These are phyloP conservation scores for Ophiosphaerella narmari DNA, from an alignment of 2,329 filamentous ascomycete species.

Conservation along the genomic window DNA sequence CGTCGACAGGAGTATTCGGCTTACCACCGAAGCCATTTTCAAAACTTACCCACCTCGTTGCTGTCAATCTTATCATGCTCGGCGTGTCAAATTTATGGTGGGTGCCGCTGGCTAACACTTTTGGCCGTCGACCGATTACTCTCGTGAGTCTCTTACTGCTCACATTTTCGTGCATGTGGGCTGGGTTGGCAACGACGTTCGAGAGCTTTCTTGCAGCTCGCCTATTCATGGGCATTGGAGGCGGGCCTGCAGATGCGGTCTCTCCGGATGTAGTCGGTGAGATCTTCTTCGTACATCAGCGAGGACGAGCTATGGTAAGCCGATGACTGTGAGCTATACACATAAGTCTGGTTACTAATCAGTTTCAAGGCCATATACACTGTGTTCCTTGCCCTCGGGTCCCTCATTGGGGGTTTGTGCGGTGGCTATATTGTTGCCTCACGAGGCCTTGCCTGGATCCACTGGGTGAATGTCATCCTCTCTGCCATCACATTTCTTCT, in stretches of 20 bases:
- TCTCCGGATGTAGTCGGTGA: constrained; percentile 49
- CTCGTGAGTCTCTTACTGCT: constrained; percentile 43
- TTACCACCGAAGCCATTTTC: constrained; percentile 37
- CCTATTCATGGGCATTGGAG: constrained; percentile 45
- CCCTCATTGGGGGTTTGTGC: constrained; percentile 45
- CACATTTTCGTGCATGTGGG: constrained; percentile 46
- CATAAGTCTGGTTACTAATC: not conserved
- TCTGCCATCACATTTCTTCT: constrained; percentile 37
- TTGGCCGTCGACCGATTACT: constrained; percentile 47
- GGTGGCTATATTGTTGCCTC: constrained; percentile 49
- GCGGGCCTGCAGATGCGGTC: constrained; percentile 46
- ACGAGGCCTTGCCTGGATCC: constrained; percentile 45
- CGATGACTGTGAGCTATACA: not conserved
- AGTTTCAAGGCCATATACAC: constrained; percentile 47
- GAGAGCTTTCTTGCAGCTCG: constrained; percentile 45
- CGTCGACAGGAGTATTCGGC: constrained; percentile 36
- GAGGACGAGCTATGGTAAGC: constrained; percentile 47
- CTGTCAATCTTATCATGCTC: constrained; percentile 47
- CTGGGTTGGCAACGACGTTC: constrained; percentile 44
- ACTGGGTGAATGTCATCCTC: constrained; percentile 49
- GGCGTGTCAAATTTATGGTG: constrained; percentile 48
- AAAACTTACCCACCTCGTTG: constrained; percentile 43
- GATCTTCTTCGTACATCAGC: constrained; percentile 50
- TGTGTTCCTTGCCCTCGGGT: constrained; percentile 45
- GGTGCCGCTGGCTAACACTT: constrained; percentile 49